Percentiles rank a stretch among this genome's conserved stretches.
phyloP scores from a whole-genome alignment of 768 basidiomycete genomes.

The Chalciporus sphaerocephalus region DNA sequence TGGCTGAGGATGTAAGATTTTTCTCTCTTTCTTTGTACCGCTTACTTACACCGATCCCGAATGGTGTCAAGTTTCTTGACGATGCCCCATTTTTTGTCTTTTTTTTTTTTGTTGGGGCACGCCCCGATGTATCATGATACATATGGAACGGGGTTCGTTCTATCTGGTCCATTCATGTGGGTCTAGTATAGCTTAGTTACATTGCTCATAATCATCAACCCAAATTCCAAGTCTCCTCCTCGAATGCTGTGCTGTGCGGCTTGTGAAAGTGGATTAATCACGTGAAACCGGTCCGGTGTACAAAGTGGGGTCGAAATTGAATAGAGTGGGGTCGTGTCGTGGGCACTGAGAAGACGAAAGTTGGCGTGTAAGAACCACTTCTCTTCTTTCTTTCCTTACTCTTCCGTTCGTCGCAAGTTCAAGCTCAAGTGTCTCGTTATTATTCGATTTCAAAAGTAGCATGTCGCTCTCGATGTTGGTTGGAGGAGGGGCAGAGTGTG shows the following conservation, averaged over 20 bases:
- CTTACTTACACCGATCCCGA: neutral
- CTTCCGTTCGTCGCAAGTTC: neutral
- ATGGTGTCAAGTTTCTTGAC: neutral
- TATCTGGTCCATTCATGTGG: conserved; percentile 15
- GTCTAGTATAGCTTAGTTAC: conserved; percentile 27
- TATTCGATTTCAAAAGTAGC: neutral
- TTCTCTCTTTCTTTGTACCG: neutral
- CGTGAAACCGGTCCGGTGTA: no score
- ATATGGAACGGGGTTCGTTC: no score
- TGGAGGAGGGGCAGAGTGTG: conserved; percentile 66
- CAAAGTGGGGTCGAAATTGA: no score
- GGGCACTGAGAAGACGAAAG: no score
- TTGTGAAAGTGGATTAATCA: no score
- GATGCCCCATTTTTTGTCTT: neutral
- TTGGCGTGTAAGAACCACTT: no score
- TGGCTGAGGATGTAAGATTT: neutral
- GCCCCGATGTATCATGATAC: neutral
- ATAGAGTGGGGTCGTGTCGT: neutral
- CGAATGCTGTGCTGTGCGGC: no score
- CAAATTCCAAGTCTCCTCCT: neutral
- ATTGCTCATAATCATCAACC: conserved; percentile 25
- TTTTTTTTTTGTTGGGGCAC: neutral
- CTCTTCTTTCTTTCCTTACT: neutral
- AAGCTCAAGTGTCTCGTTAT: no score
- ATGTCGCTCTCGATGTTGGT: conserved; percentile 84